Evolutionary conservation across 2,329 filamentous ascomycete species (phyloP), one percentile per base, ranked within the genome.

Genomic region (Colletotrichum sp.): DNA sequence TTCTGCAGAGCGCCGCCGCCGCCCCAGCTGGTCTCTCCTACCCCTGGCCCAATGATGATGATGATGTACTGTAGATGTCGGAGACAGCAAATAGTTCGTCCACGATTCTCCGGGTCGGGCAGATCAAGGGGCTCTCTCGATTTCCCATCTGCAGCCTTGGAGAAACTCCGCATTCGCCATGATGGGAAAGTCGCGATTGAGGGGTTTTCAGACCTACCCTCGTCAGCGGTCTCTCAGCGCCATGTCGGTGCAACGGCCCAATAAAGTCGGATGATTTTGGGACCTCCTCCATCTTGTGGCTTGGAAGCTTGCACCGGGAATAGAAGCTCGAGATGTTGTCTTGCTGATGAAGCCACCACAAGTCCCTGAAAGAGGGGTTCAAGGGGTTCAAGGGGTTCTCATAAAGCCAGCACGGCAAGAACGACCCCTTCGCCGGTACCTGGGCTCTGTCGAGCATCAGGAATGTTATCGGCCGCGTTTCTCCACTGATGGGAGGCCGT

Each of bases 91-190:
- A 72, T 72, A 67, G 52, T 59, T 72, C 62, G 13, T 26, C 36
- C 28, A 44, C 39, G 26, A 44, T 63, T 24, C 36, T 21, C 55
- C 16, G 57, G 15, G 34, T 52, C 59, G 15, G 57, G 63, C 68
- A 70, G 68, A 70, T 70, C 68, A 70, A 70, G 57, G 68, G 68
- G 30, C 21, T 70, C 36, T 49, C 68, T 24, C 24, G 36, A 63
- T 70, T 34, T 5, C 28, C 57, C n/a, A 28, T 52, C 59, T 70
- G 32, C 28, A 63, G 57, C 26, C 57, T 49, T 21, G 34, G 24
- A 18, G 39, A 63, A 62, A 52, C 59, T 39, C 55, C 32, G 55
- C 52, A 24, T 63, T 62, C n/a, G 57, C 68, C 24, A 63, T 52
- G 34, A 32, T 52, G 26, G 21, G 16, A 39, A 62, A 70, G 66